Base-by-base conservation (phyloP, 1,284 basidiomycete genomes). In the Leccinum angustisporum region DNA sequence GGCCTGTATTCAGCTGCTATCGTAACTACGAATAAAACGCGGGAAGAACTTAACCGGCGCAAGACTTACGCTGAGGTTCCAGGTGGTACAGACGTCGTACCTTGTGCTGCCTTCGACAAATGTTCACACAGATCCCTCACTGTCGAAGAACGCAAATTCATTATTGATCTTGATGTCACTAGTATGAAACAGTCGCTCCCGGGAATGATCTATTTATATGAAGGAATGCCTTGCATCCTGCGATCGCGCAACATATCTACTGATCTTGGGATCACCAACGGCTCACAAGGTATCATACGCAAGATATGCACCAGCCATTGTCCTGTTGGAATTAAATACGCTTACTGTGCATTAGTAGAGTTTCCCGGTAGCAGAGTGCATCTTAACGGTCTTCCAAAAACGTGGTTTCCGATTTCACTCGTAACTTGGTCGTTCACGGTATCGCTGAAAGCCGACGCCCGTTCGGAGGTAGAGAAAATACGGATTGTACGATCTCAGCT, bases 201-300 rank as follows among this genome's bases (percentile, higher is more conserved):
- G 1, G 36, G 36, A 3, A 11, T 1, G 9, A 10, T 38, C 1
- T 14, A 5, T 38, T 3, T 38, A 0, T 38, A 38, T 6, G 36
- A 38, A 38, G 69, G 73, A 0, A 76, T 76, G 72, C 72, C 73
- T 4, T 66, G 76, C 1, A 69, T 75, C n/a, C 38, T 77, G 1
- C 31, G 61, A 0, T 11, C 13, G 0, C 33, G 54, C 3, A 77
- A 77, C 43, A n/a, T 76, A 2, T 74, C 68, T 1, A 73, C 71
- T 1, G 71, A 75, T 5, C 61, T 77, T 0, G 67, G 40, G 1
- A 36, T 36, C 14, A 36, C 36, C 10, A 36, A 36, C 8, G 36
- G 36, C 0, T 61, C 65, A 9, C 67, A 71, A 57, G 70, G 70
- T 1, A 62, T 52, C 25, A 57, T 73, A 1, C n/a, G 31, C 0